Percentiles rank a stretch among this genome's conserved stretches.
Conservation (phyloP, 257 asterid genomes). For the Verbascum thapsus region DNA sequence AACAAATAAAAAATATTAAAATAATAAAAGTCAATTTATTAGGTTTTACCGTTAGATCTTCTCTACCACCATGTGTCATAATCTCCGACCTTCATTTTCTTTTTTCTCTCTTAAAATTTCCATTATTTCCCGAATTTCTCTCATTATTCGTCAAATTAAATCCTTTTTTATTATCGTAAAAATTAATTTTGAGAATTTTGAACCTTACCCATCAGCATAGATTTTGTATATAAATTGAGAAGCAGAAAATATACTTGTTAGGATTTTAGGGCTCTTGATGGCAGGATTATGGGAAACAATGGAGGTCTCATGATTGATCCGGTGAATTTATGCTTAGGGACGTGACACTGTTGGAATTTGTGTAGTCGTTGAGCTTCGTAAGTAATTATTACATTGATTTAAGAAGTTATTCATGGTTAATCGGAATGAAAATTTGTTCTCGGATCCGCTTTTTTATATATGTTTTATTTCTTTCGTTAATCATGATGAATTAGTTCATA, state of each 20-base stretch:
- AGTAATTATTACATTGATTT: conserved; percentile 28
- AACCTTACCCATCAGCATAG: not conserved
- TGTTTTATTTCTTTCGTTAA: not conserved
- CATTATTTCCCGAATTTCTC: conserved; percentile 9
- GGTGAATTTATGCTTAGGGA: conserved; percentile 30
- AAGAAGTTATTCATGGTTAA: conserved; percentile 17
- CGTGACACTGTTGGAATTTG: conserved; percentile 27
- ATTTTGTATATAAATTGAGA: not conserved
- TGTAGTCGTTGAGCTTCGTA: conserved; percentile 32
- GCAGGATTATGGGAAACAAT: not conserved
- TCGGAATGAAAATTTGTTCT: not conserved
- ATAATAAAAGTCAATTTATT: not conserved
- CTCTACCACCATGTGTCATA: conserved; percentile 18
- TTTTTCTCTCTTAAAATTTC: conserved; percentile 1
- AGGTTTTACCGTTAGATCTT: conserved; percentile 1
- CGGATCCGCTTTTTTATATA: not conserved
- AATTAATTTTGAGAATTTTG: too few species aligned
- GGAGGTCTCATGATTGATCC: conserved; percentile 35
- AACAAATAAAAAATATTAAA: too few species aligned
- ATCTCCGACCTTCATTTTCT: conserved; percentile 5
- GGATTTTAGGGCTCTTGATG: conserved; percentile 23
- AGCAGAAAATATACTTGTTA: not conserved
- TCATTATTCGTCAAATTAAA: not conserved
- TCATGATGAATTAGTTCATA: conserved; percentile 8
- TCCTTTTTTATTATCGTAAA: not conserved